Conservation (phyloP, 148 eudicot species). For the Rhododendron ferrugineum region DNA sequence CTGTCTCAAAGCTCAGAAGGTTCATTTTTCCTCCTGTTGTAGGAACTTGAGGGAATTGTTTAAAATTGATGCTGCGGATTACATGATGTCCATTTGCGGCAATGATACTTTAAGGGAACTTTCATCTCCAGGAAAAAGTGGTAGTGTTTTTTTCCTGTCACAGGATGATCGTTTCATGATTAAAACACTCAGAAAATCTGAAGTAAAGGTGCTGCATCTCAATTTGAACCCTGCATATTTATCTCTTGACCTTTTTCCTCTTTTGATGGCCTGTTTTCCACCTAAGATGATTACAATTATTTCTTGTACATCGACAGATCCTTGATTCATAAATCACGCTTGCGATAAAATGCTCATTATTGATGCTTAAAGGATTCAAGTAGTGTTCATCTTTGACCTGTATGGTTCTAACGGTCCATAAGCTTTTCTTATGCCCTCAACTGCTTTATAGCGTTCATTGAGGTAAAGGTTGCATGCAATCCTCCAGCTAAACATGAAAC, state of each 20-base stretch:
- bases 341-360: not conserved
- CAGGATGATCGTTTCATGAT: slow-evolving; percentile 99
- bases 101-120: slow-evolving; percentile 92
- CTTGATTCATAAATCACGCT: not conserved
- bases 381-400: not conserved
- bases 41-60: slow-evolving; percentile 96
- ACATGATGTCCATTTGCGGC: slow-evolving; percentile 99
- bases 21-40: slow-evolving; percentile 4
- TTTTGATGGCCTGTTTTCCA: not conserved
- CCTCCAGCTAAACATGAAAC: not conserved
- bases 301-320: not conserved
- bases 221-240: slow-evolving; percentile 5
- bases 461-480: not conserved
- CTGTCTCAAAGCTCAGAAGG: not conserved
- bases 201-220: slow-evolving; percentile 76
- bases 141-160: slow-evolving; percentile 91
- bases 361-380: not conserved
- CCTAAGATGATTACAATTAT: not conserved
- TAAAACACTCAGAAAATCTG: slow-evolving; percentile 86
- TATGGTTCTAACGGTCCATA: not conserved
- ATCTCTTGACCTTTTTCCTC: not conserved
- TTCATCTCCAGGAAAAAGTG: slow-evolving; percentile 98
- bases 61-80: slow-evolving; percentile 95
- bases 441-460: not conserved
- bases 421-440: not conserved